Conservation (phyloP, 225 moss, liverwort and hornwort species). For the Polytrichum formosum region DNA sequence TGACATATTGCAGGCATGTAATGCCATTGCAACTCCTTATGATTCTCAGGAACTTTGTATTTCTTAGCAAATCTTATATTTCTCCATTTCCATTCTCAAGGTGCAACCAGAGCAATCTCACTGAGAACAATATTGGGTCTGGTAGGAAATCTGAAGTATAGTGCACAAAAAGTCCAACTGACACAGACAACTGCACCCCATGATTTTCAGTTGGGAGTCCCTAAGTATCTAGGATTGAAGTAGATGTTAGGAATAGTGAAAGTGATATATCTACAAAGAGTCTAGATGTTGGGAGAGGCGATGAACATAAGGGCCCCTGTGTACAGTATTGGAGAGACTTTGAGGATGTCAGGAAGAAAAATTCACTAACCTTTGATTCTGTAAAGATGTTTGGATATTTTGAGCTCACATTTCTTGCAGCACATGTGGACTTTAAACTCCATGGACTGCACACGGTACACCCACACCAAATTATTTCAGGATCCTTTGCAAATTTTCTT, state of each 20-base stretch:
- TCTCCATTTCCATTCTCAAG: too few relatives aligned
- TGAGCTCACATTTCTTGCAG: slow-evolving; percentile 4
- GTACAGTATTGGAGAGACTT: neutral
- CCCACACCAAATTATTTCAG: neutral
- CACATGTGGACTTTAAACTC: slow-evolving; percentile 4
- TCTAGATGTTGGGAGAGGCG: neutral
- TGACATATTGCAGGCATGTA: too few relatives aligned
- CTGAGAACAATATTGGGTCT: too few relatives aligned
- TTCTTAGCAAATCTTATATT: too few relatives aligned
- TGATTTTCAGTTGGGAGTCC: neutral
- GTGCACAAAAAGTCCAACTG: too few relatives aligned
- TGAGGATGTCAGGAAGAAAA: neutral
- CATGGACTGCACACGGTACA: neutral
- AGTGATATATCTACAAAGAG: neutral
- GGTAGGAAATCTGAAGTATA: too few relatives aligned
- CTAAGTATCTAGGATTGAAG: neutral
- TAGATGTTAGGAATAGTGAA: neutral
- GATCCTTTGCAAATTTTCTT: neutral
- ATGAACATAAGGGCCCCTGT: too few relatives aligned
- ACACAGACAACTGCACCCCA: too few relatives aligned
- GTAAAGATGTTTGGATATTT: neutral
- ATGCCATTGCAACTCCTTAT: too few relatives aligned
- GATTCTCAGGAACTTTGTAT: too few relatives aligned
- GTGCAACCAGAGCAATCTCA: too few relatives aligned
- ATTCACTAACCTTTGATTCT: neutral